phyloP scores from a whole-genome alignment of 2,329 filamentous ascomycete genomes.

The Lecanicillium sp. region DNA sequence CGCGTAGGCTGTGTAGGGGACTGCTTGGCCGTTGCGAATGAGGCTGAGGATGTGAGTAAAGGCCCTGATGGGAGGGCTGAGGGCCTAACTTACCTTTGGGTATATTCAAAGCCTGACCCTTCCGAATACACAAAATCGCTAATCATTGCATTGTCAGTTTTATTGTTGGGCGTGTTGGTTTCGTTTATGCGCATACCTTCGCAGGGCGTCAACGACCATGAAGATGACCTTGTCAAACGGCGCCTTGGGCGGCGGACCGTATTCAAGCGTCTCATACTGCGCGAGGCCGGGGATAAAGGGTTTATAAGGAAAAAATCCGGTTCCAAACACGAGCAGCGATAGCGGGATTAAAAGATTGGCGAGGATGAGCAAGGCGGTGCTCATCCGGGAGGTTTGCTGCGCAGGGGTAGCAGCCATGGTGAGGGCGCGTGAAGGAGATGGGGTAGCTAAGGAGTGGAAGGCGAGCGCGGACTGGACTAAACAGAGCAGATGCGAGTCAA shows the following conservation, averaged over 20 bases:
- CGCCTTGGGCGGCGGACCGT: constrained; percentile 51
- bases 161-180: too few relatives aligned
- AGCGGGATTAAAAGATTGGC: constrained; percentile 74
- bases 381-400: background rate
- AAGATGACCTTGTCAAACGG: constrained; percentile 88
- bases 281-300: constrained; percentile 84
- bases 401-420: background rate
- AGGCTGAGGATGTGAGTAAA: constrained; percentile 46
- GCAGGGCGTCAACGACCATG: constrained; percentile 94
- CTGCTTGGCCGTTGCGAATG: constrained; percentile 72
- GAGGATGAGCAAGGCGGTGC: constrained; percentile 35
- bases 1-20: constrained; percentile 93
- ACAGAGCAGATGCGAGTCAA: too few relatives aligned
- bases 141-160: background rate
- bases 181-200: constrained; percentile 65
- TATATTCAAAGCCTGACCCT: constrained; percentile 75
- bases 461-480: too few relatives aligned
- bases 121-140: constrained; percentile 90
- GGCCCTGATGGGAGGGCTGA: background rate
- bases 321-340: constrained; percentile 70
- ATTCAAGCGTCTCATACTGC: constrained; percentile 48
- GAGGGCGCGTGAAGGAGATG: background rate
- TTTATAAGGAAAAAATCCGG: constrained; percentile 97
- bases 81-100: constrained; percentile 61
- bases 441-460: too few relatives aligned